Base-by-base conservation (phyloP, 108 stramenopile species). In the Cyclostephanos tholiformis region DNA sequence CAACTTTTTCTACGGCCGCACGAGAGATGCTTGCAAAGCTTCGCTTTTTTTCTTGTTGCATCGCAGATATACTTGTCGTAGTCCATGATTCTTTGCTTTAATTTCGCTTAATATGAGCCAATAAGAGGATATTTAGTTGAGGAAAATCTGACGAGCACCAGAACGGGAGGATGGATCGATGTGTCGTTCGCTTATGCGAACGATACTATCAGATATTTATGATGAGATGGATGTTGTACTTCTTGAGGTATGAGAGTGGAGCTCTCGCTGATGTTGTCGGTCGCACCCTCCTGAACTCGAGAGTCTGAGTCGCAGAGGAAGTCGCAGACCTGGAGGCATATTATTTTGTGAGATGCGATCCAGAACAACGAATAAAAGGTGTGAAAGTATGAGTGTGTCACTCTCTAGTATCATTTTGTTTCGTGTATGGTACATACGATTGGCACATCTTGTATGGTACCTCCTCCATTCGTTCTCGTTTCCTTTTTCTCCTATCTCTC, bases 1-100 rank as follows among this genome's bases (percentile, higher is more conserved):
- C 67, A 62, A 38, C 39, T 39, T 39, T 52, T 56, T 36, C 50
- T 68, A 23, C 67, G 56, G 35, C 67, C 67, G 38, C 67, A 68
- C 20, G 53, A 52, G 14, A 36, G 38, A 53, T 50, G 41, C 43
- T 62, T 62, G 61, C 41, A 62, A 11, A 62, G 10, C n/a, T 36
- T 38, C 22, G 20, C 38, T 43, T 62, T 39, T 22, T 14, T 20
- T 2, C 61, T 62, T 6, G 59, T 32, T 38, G 35, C 36, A 2
- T 62, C 57, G 57, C 57, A 55, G 53, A 27, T 55, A 0, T 9
- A 55, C 9, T 27, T 19, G 23, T 55, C 59, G 30, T 35, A 36
- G 35, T 29, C 30, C 59, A 36, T 36, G 6, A 60, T 35, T 60
- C 59, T 12, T 32, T 8, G 26, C 16, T 46, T 46, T 16, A 5